Conservation (phyloP, 139 green algal species). For the Penium margaritaceum region DNA sequence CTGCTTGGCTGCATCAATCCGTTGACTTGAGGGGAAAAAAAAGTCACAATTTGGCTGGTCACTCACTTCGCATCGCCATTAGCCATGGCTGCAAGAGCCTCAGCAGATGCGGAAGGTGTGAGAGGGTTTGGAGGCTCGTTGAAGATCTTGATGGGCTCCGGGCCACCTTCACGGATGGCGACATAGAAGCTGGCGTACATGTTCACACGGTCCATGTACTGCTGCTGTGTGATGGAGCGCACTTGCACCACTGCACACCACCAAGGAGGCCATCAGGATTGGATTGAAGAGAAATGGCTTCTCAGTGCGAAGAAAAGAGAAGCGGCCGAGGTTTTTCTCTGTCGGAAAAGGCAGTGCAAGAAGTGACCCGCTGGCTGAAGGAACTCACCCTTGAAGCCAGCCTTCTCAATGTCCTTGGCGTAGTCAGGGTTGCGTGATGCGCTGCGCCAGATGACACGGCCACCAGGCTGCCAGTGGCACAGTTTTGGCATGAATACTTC, state of each 20-base stretch:
- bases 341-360: no score
- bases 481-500: no score
- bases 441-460: constrained; percentile 89
- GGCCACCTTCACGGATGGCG: constrained; percentile 28
- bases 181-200: constrained; percentile 50
- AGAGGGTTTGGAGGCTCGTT: constrained; percentile 32
- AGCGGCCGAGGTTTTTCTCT: no score
- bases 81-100: no score
- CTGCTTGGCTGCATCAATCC: no score
- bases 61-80: no score
- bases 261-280: no score
- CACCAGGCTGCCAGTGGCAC: constrained; percentile 68
- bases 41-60: no score
- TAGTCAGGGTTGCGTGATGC: constrained; percentile 79
- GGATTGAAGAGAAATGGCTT: no score
- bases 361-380: no score
- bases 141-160: background rate
- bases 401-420: constrained; percentile 63
- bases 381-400: constrained; percentile 73
- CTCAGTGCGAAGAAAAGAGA: no score
- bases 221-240: constrained; percentile 57
- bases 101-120: background rate
- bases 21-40: no score
- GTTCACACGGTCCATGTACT: constrained; percentile 77
- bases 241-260: constrained; percentile 70